phyloP scores from a whole-genome alignment of 2,329 filamentous ascomycete species.

The Coniochaeta ligniaria region DNA sequence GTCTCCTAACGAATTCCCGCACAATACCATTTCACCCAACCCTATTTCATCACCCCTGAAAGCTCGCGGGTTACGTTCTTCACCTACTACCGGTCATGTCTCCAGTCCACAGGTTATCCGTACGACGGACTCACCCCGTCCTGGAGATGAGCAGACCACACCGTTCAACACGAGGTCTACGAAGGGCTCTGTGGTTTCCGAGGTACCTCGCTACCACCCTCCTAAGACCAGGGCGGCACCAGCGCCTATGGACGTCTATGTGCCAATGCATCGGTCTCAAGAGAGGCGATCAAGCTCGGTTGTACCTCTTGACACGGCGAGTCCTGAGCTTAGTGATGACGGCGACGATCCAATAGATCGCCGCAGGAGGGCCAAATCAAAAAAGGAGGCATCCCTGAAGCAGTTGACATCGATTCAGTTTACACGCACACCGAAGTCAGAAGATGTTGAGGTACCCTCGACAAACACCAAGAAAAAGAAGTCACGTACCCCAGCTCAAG shows the following conservation, averaged over 20 bases:
- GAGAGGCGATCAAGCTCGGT: constrained; percentile 22
- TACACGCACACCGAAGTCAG: constrained; percentile 21
- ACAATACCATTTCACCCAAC: constrained; percentile 39
- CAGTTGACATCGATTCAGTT: constrained; percentile 34
- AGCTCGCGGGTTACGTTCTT: constrained; percentile 38
- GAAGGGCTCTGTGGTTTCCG: not conserved
- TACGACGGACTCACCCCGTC: constrained; percentile 22
- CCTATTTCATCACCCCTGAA: constrained; percentile 41
- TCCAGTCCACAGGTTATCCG: constrained; percentile 13
- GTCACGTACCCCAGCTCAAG: constrained; percentile 10
- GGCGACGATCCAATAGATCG: constrained; percentile 28
- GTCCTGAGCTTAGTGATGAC: constrained; percentile 18
- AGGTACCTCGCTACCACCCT: constrained; percentile 1
- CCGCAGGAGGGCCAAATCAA: constrained; percentile 27
- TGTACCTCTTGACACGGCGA: constrained; percentile 14
- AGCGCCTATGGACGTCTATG: constrained; percentile 33
- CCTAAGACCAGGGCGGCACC: constrained; percentile 2
- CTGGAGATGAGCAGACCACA: constrained; percentile 23
- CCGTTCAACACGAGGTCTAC: constrained; percentile 6
- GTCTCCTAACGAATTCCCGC: constrained; percentile 38
- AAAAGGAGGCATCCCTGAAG: constrained; percentile 30
- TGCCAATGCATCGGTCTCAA: constrained; percentile 38
- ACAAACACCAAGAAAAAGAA: constrained; percentile 17
- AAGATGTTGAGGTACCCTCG: constrained; percentile 26
- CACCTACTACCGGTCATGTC: constrained; percentile 20